phyloP scores from a whole-genome alignment of 805 yeast species.

The Peterozyma xylosa region DNA sequence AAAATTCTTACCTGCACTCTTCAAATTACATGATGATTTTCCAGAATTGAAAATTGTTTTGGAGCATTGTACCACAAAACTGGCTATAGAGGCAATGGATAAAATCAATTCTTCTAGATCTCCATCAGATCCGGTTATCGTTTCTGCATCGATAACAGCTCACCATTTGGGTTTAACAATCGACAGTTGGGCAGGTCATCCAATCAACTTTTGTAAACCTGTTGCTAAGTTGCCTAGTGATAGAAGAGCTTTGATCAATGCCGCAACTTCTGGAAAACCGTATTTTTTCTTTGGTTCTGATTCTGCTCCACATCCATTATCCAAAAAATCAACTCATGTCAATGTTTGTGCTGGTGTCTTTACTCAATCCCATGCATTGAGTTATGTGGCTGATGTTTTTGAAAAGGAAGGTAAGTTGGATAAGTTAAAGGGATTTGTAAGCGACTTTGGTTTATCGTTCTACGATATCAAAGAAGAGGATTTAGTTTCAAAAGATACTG shows the following conservation, averaged over 20 bases:
- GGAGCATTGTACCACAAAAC: conserved; percentile 92
- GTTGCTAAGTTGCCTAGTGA: conserved; percentile 92
- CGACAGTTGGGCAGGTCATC: conserved; percentile 96
- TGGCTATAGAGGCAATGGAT: conserved; percentile 74
- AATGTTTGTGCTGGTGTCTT: conserved; percentile 98
- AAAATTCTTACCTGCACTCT: conserved; percentile 81
- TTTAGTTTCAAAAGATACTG: conserved; percentile 38
- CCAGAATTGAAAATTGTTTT: conserved; percentile 81
- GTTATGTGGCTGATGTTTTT: conserved; percentile 84
- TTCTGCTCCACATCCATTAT: conserved; percentile 93
- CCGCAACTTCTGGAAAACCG: conserved; percentile 88
- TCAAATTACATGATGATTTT: conserved; percentile 69
- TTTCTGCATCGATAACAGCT: conserved; percentile 92
- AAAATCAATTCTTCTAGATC: conserved; percentile 41
- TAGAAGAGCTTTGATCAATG: conserved; percentile 68
- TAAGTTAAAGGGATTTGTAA: conserved; percentile 65
- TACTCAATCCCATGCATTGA: conserved; percentile 76
- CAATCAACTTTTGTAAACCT: conserved; percentile 94
- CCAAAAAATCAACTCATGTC: conserved; percentile 63
- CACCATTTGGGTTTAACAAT: conserved; percentile 87
- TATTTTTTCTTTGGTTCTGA: conserved; percentile 96
- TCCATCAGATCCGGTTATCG: conserved; percentile 34
- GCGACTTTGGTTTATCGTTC: conserved; percentile 64
- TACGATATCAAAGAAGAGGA: conserved; percentile 49
- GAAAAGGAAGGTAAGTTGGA: conserved; percentile 58